Percentiles rank a stretch among this genome's conserved stretches.
These are phyloP conservation scores for Tephrocybe sp. DNA, from an alignment of 768 basidiomycete species.

Conservation along the genomic window DNA sequence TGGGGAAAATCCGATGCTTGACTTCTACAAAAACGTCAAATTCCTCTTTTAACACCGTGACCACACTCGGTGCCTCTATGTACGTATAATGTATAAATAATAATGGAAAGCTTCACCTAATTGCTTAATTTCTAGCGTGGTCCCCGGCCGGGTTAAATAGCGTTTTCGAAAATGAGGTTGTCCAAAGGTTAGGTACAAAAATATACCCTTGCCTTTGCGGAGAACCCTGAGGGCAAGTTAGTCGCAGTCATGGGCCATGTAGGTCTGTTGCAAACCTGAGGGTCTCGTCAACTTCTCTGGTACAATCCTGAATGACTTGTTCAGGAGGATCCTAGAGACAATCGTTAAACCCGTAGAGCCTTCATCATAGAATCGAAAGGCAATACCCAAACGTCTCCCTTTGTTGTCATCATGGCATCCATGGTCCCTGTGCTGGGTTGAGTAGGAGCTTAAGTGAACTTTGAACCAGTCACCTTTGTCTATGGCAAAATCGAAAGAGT, in stretches of 20 bases:
- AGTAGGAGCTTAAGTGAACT: neutral
- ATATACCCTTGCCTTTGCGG: conserved; percentile 51
- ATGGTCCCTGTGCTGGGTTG: conserved; percentile 52
- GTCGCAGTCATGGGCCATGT: neutral
- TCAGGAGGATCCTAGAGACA: conserved; percentile 61
- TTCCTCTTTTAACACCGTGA: conserved; percentile 66
- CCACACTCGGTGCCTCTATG: conserved; percentile 16
- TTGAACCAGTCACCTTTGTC: conserved; percentile 57
- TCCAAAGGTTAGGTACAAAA: conserved; percentile 84
- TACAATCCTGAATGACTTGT: conserved; percentile 68
- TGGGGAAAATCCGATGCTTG: conserved; percentile 86
- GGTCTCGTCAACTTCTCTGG: conserved; percentile 72
- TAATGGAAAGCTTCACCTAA: conserved; percentile 84
- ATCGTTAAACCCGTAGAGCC: neutral
- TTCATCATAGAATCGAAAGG: neutral
- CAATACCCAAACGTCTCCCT: conserved; percentile 79
- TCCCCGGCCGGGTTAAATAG: conserved; percentile 55
- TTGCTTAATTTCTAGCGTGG: conserved; percentile 62
- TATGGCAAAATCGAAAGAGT: conserved; percentile 73
- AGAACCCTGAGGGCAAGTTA: conserved; percentile 48
- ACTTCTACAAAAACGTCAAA: conserved; percentile 92
- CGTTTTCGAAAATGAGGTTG: conserved; percentile 84
- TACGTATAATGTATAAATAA: conserved; percentile 65
- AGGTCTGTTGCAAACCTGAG: conserved; percentile 45
- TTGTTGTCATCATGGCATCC: conserved; percentile 87